Base-by-base conservation (phyloP, 805 yeast species). In the Cyberlindnera americana region DNA sequence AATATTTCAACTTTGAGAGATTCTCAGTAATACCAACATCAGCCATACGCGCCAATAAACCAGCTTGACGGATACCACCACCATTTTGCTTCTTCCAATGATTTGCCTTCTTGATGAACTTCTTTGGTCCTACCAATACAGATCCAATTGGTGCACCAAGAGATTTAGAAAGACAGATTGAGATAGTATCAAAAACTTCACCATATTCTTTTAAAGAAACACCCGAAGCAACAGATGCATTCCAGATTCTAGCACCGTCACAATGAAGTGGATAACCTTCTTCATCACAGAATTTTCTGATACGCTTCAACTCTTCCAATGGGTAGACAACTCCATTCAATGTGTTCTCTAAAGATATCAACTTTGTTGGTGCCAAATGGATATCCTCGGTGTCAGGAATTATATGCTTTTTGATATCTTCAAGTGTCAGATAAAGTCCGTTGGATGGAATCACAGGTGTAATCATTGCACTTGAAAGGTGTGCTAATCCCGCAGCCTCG, bases 181-280 rank as follows among this genome's bases (percentile, higher is more conserved):
- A 85, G 33, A 90, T 85, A 11, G 93, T 76, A 62, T 90, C 97
- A 59, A 90, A 90, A 43, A 79, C 64, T 43, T 72, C 67, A 49
- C 95, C 85, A 61, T 81, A 88, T 51, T 86, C 85, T 16, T 62
- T 65, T 38, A 90, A 63, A 10, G 87, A 62, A 12, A 50, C 38
- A 2, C 57, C 60, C 6, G 87, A 73, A 22, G 74, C 90, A 10
- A 74, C 83, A 26, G 78, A 70, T 8, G 96, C 96, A 56, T 90
- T 88, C 90, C 95, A 89, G 36, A 90, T 65, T 53, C 98, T 75
- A n/a, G 97, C 98, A 47, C 97, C 98, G 60, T 90, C 98, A 53
- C 89, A 77, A 56, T 91, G 97, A 50, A 89, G 61, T 40, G 67
- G 72, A 40, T 86, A 63, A 39, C 68, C 70, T 50, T 80, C 70